Evolutionary conservation across 2,329 filamentous ascomycete genomes (phyloP), one percentile per base, ranked within the genome.

Genomic region (Penicillium sp.): DNA sequence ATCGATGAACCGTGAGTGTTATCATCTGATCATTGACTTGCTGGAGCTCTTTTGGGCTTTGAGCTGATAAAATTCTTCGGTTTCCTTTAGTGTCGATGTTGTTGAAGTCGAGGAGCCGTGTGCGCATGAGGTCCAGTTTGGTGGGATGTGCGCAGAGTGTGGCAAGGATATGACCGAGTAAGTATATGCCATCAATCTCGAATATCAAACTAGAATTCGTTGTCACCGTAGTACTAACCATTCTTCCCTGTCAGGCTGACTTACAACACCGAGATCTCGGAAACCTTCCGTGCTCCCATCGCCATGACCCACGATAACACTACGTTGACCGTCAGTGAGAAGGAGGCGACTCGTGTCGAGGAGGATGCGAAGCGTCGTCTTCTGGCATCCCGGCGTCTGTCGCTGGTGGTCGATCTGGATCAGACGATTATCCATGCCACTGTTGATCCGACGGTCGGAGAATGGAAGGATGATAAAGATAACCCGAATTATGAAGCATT

Each of bases 381-480:
- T 43, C 81, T 99, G 44, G 83, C 87, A 59, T 86, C 89, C 61
- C 87, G 89, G 66, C 96, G 96, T 78, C 84, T 99, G 46, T 96
- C 91, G 47, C 83, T 99, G 46, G 95, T 99, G 27, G 95, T 99
- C 67, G 95, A 99, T 82, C 82, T 99, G 55, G 95, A 99, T 74
- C 94, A 98, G 80, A 99, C 95, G 58, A 95, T 99, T 70, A 99
- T 99, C 66, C 95, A 99, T 75, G 95, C 95, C 27, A 96, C 92
- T 62, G 96, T 98, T 70, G 95, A 99, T 68, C 94, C 93, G 6
- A 99, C 95, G 0, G 89, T 99, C 55, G 92, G 89, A 63, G 94
- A 99, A 74, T 99, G 95, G 95, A 91, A 96, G 81, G 84, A 87
- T 51, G 93, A 99, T 74, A 86, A 89, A 24, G 83, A 86, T 3